phyloP scores from a whole-genome alignment of 306 rosid species.

The Begonia loranthoides region DNA sequence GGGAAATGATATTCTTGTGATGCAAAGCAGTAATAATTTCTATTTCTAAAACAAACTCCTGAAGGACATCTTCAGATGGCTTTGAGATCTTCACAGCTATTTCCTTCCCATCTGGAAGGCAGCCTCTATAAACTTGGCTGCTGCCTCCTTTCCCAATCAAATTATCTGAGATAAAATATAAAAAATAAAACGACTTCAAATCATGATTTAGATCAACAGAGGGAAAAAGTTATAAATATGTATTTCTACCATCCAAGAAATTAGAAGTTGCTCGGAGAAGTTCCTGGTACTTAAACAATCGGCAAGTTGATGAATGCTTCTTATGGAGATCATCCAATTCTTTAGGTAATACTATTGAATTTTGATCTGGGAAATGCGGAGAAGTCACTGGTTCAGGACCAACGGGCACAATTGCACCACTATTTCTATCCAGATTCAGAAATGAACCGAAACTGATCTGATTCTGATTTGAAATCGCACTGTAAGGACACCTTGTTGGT shows the following conservation, averaged over 20 bases:
- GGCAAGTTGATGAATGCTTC: slow-evolving; percentile 66
- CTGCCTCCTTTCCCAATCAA: slow-evolving; percentile 92
- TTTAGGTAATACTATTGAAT: slow-evolving; percentile 23
- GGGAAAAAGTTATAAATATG: too few relatives aligned
- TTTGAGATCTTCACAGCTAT: slow-evolving; percentile 86
- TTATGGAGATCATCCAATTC: slow-evolving; percentile 79
- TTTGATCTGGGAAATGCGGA: slow-evolving; percentile 25
- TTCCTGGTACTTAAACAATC: slow-evolving; percentile 64
- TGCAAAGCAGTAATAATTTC: slow-evolving; percentile 73
- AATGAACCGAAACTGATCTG: slow-evolving; percentile 19
- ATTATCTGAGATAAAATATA: slow-evolving; percentile 47
- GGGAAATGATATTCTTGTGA: slow-evolving; percentile 83
- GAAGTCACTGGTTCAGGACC: slow-evolving; percentile 23
- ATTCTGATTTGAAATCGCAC: slow-evolving; percentile 18
- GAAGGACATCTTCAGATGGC: slow-evolving; percentile 60
- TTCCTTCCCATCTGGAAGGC: slow-evolving; percentile 78
- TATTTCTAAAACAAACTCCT: slow-evolving; percentile 72
- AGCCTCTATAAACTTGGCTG: slow-evolving; percentile 82
- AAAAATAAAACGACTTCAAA: background rate
- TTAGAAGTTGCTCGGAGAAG: slow-evolving; percentile 66
- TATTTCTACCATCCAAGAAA: slow-evolving; percentile 51
- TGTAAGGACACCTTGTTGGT: slow-evolving; percentile 38
- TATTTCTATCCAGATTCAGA: slow-evolving; percentile 39
- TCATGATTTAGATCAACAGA: too few relatives aligned
- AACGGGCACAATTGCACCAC: slow-evolving; percentile 65